These are phyloP conservation scores for Hygrocybe punicea DNA, from an alignment of 768 basidiomycete species.

Conservation along the genomic window DNA sequence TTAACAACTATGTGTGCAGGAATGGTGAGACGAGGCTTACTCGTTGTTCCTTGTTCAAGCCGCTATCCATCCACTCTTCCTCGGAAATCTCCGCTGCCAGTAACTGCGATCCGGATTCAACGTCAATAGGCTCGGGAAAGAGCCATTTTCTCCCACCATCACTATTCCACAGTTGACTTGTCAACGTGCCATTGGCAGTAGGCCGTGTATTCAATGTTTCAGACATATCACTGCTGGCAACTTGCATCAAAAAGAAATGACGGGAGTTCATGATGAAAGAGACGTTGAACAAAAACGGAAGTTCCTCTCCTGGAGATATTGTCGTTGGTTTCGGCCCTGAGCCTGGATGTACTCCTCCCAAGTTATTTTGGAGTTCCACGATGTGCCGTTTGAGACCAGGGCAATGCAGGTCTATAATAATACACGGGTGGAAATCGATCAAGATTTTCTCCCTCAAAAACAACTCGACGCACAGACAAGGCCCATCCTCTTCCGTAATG, in stretches of 20 bases:
- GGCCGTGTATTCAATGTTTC: slow-evolving; percentile 22
- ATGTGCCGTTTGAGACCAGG: slow-evolving; percentile 42
- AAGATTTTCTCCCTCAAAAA: background rate
- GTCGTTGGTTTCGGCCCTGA: background rate
- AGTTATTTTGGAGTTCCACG: background rate
- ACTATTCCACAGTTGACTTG: slow-evolving; percentile 3
- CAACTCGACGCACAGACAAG: slow-evolving; percentile 44
- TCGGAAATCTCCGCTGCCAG: slow-evolving; percentile 27
- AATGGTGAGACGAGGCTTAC: slow-evolving; percentile 22
- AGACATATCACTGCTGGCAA: slow-evolving; percentile 22
- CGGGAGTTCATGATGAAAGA: slow-evolving; percentile 47
- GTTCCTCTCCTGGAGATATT: slow-evolving; percentile 28
- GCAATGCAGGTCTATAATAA: slow-evolving; percentile 37
- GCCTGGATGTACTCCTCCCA: background rate
- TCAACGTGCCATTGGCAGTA: background rate
- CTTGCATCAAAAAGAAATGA: slow-evolving; percentile 43
- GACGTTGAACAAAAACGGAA: slow-evolving; percentile 46
- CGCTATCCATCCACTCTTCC: slow-evolving; percentile 43
- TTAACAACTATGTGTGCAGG: background rate
- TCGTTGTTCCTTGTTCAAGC: slow-evolving; percentile 47
- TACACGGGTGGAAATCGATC: background rate
- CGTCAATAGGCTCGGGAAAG: slow-evolving; percentile 40
- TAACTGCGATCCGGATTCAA: slow-evolving; percentile 19
- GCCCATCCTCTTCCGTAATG: slow-evolving; percentile 46
- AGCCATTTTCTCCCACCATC: slow-evolving; percentile 43